Percentiles rank a stretch among this genome's conserved stretches.
phyloP scores from a whole-genome alignment of 23 red algal genomes.

The Gracilaria domingensis region DNA sequence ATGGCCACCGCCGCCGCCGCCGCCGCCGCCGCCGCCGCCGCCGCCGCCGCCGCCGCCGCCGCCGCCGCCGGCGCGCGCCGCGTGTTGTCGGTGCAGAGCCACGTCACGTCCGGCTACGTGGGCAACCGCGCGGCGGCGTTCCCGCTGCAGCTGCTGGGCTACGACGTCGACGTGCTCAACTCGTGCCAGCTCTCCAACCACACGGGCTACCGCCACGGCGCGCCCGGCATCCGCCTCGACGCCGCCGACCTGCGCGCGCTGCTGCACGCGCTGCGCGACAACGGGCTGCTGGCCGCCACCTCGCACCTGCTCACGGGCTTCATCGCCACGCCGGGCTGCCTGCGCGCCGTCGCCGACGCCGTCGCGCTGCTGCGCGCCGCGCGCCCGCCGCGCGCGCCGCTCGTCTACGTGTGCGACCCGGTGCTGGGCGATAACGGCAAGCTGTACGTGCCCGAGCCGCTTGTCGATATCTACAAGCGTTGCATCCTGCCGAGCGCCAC shows the following conservation, averaged over 20 bases:
- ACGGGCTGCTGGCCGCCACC: constrained; percentile 75
- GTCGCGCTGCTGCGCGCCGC: constrained; percentile 20
- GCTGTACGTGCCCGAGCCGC: constrained; percentile 80
- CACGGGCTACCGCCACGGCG: constrained; percentile 86
- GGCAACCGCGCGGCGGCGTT: constrained; percentile 92
- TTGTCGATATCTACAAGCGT: constrained; percentile 80
- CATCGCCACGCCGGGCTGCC: constrained; percentile 56
- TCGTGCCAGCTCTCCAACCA: constrained; percentile 95
- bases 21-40: not conserved
- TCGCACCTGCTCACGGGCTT: constrained; percentile 93
- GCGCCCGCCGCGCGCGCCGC: not conserved
- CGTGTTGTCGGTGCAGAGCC: constrained; percentile 94
- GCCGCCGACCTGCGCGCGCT: constrained; percentile 59
- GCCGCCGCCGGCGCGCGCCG: constrained; percentile 22
- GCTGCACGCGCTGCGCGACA: constrained; percentile 72
- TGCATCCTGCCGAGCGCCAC: constrained; percentile 65
- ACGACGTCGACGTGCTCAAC: constrained; percentile 93
- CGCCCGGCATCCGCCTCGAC: constrained; percentile 62
- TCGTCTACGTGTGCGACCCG: constrained; percentile 94
- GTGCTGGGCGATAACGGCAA: constrained; percentile 93
- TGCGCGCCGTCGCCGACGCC: constrained; percentile 65
- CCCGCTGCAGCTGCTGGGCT: constrained; percentile 94
- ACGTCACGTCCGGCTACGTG: constrained; percentile 95
- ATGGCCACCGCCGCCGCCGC: not conserved
- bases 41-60: constrained; percentile 6